Evolutionary conservation across 345 rosid genomes (phyloP).

Genomic region (Acer saccharum): DNA sequence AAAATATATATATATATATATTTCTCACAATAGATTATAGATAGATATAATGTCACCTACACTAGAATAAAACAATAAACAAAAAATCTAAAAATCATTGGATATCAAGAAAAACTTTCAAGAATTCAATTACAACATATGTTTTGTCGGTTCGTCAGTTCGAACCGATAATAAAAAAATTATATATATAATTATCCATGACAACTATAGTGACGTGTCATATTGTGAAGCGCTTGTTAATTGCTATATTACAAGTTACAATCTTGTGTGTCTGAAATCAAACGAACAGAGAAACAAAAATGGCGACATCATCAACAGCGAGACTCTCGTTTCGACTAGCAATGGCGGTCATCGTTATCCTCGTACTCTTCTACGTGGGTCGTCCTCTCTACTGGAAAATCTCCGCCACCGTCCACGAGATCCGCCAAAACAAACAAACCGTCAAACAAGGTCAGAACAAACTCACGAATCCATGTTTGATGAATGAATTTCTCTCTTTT

Average conservation of each 20-base stretch:
- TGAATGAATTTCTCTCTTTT: not conserved
- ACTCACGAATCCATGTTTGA: not conserved
- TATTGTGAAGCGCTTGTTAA: not conserved
- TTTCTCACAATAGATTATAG: too few relatives aligned
- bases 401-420: constrained; percentile 87
- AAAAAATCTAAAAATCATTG: too few relatives aligned
- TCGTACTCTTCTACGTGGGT: constrained; percentile 63
- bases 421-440: constrained; percentile 80
- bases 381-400: constrained; percentile 95
- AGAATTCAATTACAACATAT: too few relatives aligned
- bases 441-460: constrained; percentile 57
- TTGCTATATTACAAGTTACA: not conserved
- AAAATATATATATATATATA: too few relatives aligned
- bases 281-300: not conserved
- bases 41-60: too few relatives aligned
- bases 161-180: too few relatives aligned
- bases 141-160: too few relatives aligned
- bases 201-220: not conserved
- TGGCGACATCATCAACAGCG: constrained; percentile 31
- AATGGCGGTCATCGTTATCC: constrained; percentile 30
- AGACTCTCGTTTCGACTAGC: constrained; percentile 48
- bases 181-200: too few relatives aligned
- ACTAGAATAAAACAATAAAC: too few relatives aligned
- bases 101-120: too few relatives aligned
- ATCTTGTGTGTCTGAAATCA: not conserved